phyloP scores from a whole-genome alignment of 106 monocot genomes.

The Dendrobium catenatum region DNA sequence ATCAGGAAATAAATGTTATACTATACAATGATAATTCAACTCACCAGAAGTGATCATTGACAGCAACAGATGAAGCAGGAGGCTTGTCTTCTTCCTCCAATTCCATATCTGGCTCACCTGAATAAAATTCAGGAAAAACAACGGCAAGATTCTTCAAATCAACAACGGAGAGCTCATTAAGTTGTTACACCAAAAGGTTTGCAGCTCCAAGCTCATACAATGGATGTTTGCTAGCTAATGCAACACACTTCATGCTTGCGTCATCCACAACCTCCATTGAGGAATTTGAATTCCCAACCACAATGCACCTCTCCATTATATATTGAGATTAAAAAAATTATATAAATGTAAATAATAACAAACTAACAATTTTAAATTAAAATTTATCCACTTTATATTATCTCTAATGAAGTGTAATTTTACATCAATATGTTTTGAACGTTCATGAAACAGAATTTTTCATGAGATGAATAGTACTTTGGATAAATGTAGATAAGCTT shows the following conservation, averaged over 20 bases:
- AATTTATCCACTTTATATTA: too few relatives aligned
- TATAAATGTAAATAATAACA: too few relatives aligned
- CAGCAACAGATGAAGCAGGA: constrained; percentile 37
- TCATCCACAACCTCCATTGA: constrained; percentile 88
- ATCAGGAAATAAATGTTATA: constrained; percentile 6
- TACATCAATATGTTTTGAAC: too few relatives aligned
- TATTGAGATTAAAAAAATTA: too few relatives aligned
- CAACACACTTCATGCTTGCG: constrained; percentile 87
- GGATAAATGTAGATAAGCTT: too few relatives aligned
- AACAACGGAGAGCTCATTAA: constrained; percentile 68
- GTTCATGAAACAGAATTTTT: too few relatives aligned
- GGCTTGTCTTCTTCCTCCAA: constrained; percentile 30
- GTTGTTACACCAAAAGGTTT: constrained; percentile 54
- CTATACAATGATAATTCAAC: neutral
- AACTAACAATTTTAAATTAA: too few relatives aligned
- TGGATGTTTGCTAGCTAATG: constrained; percentile 75
- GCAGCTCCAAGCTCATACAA: constrained; percentile 81
- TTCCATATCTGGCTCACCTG: constrained; percentile 51
- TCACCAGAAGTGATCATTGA: constrained; percentile 66
- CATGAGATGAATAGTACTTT: too few relatives aligned
- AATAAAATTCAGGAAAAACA: constrained; percentile 48
- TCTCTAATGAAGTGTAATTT: too few relatives aligned
- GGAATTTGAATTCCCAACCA: constrained; percentile 89
- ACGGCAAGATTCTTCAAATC: constrained; percentile 33
- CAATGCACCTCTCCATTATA: constrained; percentile 49